These are phyloP conservation scores for Eruca vesicaria DNA, from an alignment of 441 rosid species.

Conservation along the genomic window DNA sequence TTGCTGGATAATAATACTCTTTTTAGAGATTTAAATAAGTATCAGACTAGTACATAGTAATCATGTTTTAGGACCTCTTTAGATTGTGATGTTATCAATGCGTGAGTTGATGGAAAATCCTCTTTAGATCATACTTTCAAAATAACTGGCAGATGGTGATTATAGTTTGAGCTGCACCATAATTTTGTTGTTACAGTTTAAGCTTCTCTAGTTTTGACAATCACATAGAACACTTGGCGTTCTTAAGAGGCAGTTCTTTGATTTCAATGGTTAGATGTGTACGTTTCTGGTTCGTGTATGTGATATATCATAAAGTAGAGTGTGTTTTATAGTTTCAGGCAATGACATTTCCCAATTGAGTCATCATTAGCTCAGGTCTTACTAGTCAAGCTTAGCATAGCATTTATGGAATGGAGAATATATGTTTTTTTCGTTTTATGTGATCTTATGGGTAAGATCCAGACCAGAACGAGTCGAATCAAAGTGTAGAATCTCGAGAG, in stretches of 20 bases:
- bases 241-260: not conserved
- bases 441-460: not conserved
- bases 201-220: not conserved
- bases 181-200: not conserved
- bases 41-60: not conserved
- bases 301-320: not conserved
- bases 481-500: not conserved
- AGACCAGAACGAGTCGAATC: not conserved
- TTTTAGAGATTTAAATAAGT: not conserved
- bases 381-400: not conserved
- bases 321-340: not conserved
- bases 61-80: not conserved
- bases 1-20: not conserved
- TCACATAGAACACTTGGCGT: not conserved
- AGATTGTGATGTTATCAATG: too few species aligned
- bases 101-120: too few species aligned
- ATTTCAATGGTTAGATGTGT: not conserved
- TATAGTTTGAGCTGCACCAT: not conserved
- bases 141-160: not conserved
- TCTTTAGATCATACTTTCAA: not conserved
- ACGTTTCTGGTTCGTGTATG: not conserved
- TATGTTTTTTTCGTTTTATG: not conserved
- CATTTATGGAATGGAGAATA: not conserved
- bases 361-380: not conserved
- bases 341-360: not conserved